Evolutionary conservation across 805 yeast genomes (phyloP).

Genomic region (Saccharomycopsis schoenii): DNA sequence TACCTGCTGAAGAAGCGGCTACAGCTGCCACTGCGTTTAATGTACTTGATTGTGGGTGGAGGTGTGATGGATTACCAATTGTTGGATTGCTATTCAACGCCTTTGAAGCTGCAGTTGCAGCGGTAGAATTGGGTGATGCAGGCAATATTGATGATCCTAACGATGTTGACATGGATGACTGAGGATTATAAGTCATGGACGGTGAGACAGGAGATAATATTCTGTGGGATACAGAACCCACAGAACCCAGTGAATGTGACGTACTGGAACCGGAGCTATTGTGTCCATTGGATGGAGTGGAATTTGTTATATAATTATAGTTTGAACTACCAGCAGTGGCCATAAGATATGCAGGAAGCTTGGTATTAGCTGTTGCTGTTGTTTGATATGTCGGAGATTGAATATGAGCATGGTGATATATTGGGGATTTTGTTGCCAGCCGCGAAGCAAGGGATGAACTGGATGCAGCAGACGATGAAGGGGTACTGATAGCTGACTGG

Average conservation of each 20-base stretch:
- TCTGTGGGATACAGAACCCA: not conserved
- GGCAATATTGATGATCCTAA: too few relatives aligned
- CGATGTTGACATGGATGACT: not conserved
- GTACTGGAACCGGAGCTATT: not conserved
- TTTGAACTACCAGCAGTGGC: not conserved
- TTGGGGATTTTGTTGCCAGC: not conserved
- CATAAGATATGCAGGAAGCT: conserved; percentile 1
- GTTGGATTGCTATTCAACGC: not conserved
- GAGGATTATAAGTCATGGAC: not conserved
- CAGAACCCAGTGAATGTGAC: not conserved
- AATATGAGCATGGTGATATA: not conserved
- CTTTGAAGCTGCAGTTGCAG: not conserved
- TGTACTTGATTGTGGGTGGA: not conserved
- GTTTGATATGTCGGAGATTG: not conserved
- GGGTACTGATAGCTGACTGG: not conserved
- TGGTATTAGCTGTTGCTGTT: not conserved
- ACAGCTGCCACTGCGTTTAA: not conserved
- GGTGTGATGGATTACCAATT: not conserved
- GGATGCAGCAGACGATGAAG: not conserved
- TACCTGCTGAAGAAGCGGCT: not conserved
- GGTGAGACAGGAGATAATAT: not conserved
- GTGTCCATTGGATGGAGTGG: not conserved
- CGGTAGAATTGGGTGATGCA: not conserved
- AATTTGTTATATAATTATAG: not conserved
- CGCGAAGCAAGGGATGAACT: not conserved